These are phyloP conservation scores for Primulina huaijiensis DNA, from an alignment of 257 asterid genomes.

Conservation along the genomic window DNA sequence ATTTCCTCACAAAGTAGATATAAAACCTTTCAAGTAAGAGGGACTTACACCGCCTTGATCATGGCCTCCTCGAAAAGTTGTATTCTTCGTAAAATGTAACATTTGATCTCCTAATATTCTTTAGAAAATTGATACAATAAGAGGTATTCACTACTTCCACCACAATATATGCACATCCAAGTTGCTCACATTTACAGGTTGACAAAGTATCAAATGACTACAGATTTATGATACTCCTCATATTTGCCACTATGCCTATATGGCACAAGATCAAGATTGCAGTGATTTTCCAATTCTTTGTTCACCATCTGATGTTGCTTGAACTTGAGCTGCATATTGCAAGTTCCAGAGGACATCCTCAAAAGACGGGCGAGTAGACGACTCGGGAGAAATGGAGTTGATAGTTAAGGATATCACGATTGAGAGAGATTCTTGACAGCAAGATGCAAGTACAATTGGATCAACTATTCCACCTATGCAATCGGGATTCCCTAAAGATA, in stretches of 20 bases:
- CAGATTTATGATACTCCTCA: too few relatives aligned
- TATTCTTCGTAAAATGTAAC: neutral
- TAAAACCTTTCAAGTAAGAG: too few relatives aligned
- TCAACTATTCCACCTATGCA: constrained; percentile 46
- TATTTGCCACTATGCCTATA: neutral
- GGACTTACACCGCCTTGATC: neutral
- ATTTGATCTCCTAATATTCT: neutral
- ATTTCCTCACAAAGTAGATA: too few relatives aligned
- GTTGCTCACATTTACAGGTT: neutral
- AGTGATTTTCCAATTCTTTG: constrained; percentile 30
- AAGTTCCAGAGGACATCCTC: constrained; percentile 74
- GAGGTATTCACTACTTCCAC: neutral
- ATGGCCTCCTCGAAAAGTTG: neutral
- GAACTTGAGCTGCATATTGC: constrained; percentile 70
- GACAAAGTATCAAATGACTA: neutral
- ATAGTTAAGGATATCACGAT: constrained; percentile 49
- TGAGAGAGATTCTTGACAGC: constrained; percentile 63
- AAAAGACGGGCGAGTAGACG: constrained; percentile 57
- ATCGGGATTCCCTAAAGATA: constrained; percentile 43
- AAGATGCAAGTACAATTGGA: constrained; percentile 45
- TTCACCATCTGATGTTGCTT: constrained; percentile 43
- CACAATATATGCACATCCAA: neutral
- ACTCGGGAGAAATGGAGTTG: constrained; percentile 65
- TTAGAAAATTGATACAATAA: neutral
- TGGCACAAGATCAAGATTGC: constrained; percentile 1